A percentile compares a stretch with the other conserved stretches of the same genome.
phyloP scores from a whole-genome alignment of 139 green algal genomes.

The Volvox africanus region DNA sequence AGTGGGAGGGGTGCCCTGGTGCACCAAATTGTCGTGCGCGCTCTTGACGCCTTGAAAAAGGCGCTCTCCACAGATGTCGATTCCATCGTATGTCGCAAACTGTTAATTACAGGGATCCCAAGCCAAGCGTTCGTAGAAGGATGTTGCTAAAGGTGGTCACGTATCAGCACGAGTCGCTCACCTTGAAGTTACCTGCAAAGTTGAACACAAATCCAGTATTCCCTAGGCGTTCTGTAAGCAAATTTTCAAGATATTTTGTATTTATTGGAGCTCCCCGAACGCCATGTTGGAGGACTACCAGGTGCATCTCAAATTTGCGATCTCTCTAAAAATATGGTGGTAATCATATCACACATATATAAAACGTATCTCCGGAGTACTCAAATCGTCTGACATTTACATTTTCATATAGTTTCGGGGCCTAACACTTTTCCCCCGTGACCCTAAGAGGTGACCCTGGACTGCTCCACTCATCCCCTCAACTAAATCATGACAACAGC shows the following conservation, averaged over 20 bases:
- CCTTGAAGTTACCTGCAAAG: background rate
- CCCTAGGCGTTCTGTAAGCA: background rate
- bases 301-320: conserved; percentile 5
- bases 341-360: too few relatives aligned
- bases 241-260: background rate
- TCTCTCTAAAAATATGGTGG: too few relatives aligned
- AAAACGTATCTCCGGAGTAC: too few relatives aligned
- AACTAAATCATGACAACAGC: too few relatives aligned
- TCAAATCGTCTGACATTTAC: too few relatives aligned
- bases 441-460: too few relatives aligned
- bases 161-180: background rate
- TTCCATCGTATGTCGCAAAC: conserved; percentile 43
- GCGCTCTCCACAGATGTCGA: conserved; percentile 41
- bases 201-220: background rate
- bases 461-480: too few relatives aligned
- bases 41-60: conserved; percentile 5
- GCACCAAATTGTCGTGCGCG: background rate
- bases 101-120: background rate
- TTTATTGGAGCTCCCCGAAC: conserved; percentile 43
- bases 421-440: too few relatives aligned
- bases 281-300: conserved; percentile 46
- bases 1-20: conserved; percentile 4
- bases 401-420: too few relatives aligned
- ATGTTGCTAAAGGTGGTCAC: too few relatives aligned
- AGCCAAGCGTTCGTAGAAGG: too few relatives aligned